Conservation (phyloP, 306 rosid genomes). For the Pyrus bretschneideri region DNA sequence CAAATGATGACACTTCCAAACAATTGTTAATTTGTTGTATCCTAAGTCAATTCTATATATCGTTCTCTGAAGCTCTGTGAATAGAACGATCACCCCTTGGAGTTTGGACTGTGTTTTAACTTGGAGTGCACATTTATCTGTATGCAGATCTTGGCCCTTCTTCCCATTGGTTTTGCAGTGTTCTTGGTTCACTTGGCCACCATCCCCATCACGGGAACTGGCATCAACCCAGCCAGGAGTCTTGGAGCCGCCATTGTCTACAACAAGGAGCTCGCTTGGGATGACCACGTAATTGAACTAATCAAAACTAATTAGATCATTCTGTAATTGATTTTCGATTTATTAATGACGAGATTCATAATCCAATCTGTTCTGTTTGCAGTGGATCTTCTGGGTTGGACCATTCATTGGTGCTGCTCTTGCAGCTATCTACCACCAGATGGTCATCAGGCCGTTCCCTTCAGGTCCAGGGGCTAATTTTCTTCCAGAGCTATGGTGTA, state of each 20-base stretch:
- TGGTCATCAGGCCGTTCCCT: slow-evolving; percentile 92
- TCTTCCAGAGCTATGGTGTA: not conserved
- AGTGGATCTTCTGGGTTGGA: slow-evolving; percentile 99
- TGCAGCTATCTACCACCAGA: slow-evolving; percentile 76
- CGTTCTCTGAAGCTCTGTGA: not conserved
- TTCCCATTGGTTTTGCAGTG: slow-evolving; percentile 93
- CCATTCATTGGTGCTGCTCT: slow-evolving; percentile 89
- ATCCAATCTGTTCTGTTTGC: not conserved
- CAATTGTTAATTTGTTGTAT: not conserved
- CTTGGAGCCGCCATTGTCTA: slow-evolving; percentile 86
- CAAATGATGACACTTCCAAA: not conserved
- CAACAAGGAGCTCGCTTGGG: slow-evolving; percentile 72
- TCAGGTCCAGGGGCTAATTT: slow-evolving; percentile 53
- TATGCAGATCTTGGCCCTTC: slow-evolving; percentile 81
- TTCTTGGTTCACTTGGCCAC: slow-evolving; percentile 97
- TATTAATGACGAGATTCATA: not conserved
- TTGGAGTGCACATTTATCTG: not conserved
- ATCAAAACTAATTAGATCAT: not conserved
- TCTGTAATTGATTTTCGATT: not conserved
- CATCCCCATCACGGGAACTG: slow-evolving; percentile 87
- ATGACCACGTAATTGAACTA: slow-evolving; percentile 49
- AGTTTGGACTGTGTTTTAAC: not conserved
- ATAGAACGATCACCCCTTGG: not conserved
- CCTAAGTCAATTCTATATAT: not conserved
- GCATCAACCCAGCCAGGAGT: slow-evolving; percentile 93